Evolutionary conservation across 1,284 basidiomycete species (phyloP).

Genomic region (Porogramme epimiltina): DNA sequence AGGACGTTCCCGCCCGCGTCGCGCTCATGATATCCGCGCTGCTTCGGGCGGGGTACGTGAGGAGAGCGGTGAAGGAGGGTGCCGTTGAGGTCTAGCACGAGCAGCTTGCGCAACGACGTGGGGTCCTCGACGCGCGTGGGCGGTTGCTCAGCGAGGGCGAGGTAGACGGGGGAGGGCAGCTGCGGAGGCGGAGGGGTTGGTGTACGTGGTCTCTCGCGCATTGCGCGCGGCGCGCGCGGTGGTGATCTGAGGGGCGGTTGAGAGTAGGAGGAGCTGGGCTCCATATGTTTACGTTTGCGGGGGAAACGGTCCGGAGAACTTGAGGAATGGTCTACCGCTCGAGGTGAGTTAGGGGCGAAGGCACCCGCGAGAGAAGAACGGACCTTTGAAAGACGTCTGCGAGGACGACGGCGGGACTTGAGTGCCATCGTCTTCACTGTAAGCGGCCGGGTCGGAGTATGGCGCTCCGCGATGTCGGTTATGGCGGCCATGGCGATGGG

Average conservation of each 20-base stretch:
- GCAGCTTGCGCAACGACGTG: conserved; percentile 56
- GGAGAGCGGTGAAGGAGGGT: conserved; percentile 72
- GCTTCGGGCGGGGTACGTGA: conserved; percentile 29
- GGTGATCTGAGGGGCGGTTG: conserved; percentile 1
- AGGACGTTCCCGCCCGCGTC: conserved; percentile 16
- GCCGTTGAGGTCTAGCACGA: conserved; percentile 84
- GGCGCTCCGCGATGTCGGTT: too few species aligned
- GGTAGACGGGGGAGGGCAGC: conserved; percentile 32
- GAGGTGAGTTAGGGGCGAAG: conserved; percentile 8
- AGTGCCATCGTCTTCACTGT: conserved; percentile 13
- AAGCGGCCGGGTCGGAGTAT: too few species aligned
- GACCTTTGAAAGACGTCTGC: conserved; percentile 14
- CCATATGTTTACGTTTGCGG: neutral
- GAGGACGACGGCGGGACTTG: conserved; percentile 15
- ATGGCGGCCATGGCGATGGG: too few species aligned
- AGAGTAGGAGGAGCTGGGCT: neutral
- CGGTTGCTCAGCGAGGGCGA: conserved; percentile 24
- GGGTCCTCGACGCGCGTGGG: conserved; percentile 35
- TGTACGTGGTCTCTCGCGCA: conserved; percentile 1
- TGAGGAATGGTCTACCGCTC: neutral
- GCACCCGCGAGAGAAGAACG: conserved; percentile 5
- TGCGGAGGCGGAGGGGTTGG: conserved; percentile 6
- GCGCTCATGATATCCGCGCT: conserved; percentile 16
- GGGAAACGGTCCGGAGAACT: neutral
- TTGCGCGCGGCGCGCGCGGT: conserved; percentile 9